Percentiles rank a stretch among this genome's conserved stretches.
Conservation (phyloP, 2,329 filamentous ascomycete genomes). For the Calonectria naviculata region DNA sequence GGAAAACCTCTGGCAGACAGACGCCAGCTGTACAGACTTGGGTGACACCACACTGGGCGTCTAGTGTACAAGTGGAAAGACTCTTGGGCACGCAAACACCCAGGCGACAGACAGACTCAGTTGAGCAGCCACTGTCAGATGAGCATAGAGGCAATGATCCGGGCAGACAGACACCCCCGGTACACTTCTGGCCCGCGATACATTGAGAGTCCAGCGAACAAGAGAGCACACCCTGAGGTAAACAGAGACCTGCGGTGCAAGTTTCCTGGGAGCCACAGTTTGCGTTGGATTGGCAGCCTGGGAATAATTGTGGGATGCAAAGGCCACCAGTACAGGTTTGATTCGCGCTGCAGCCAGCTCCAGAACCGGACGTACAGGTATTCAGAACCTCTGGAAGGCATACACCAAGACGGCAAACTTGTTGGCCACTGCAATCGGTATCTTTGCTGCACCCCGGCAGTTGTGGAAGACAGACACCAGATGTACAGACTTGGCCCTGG, state of each 20-base stretch:
- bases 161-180: conserved; percentile 5
- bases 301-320: conserved; percentile 9
- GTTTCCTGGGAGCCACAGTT: conserved; percentile 2
- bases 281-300: background rate
- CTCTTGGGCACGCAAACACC: conserved; percentile 8
- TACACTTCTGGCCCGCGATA: conserved; percentile 4
- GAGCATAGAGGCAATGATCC: conserved; percentile 8
- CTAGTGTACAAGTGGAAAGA: background rate
- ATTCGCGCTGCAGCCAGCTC: background rate
- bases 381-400: conserved; percentile 7
- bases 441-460: background rate
- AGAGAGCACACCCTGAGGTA: background rate
- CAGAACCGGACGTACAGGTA: background rate
- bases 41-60: background rate
- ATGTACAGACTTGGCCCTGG: background rate
- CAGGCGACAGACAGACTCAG: conserved; percentile 6
- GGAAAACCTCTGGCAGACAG: conserved; percentile 5
- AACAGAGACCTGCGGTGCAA: conserved; percentile 12
- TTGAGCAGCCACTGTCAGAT: background rate
- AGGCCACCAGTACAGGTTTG: conserved; percentile 13
- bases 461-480: conserved; percentile 14
- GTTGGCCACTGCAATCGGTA: background rate
- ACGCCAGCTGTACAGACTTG: conserved; percentile 16
- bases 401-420: conserved; percentile 16
- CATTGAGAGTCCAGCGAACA: background rate